These are phyloP conservation scores for Vigna trinervia DNA, from an alignment of 306 rosid genomes.

Conservation along the genomic window DNA sequence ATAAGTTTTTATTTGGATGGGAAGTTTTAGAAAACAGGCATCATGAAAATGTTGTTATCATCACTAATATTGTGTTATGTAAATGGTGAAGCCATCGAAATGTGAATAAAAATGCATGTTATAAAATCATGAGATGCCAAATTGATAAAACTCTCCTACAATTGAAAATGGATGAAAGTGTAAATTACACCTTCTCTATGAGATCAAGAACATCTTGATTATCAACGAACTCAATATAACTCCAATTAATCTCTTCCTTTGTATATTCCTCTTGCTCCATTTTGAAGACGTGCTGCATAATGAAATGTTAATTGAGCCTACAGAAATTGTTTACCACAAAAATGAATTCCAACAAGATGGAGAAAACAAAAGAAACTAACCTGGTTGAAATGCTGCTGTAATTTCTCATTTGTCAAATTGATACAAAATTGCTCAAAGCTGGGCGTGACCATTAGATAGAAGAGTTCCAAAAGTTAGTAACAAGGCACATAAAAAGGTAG, in stretches of 20 bases:
- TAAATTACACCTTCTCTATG: slow-evolving; percentile 77
- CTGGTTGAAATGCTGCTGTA: slow-evolving; percentile 99
- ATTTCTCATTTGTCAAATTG: slow-evolving; percentile 96
- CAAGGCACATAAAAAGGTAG: slow-evolving; percentile 1
- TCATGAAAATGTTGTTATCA: background rate
- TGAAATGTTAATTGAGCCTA: slow-evolving; percentile 22
- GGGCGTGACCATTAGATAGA: slow-evolving; percentile 44
- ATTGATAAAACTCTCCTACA: slow-evolving; percentile 28
- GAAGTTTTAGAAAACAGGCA: background rate
- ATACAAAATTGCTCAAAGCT: slow-evolving; percentile 99
- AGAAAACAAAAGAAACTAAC: slow-evolving; percentile 50
- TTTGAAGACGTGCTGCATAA: slow-evolving; percentile 92
- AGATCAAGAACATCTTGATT: slow-evolving; percentile 97
- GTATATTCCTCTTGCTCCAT: slow-evolving; percentile 99
- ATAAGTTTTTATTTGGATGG: slow-evolving; percentile 14
- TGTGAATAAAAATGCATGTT: slow-evolving; percentile 1
- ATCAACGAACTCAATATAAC: slow-evolving; percentile 93
- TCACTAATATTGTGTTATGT: background rate
- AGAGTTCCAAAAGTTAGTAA: slow-evolving; percentile 28
- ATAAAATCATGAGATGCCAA: slow-evolving; percentile 33
- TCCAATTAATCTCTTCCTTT: slow-evolving; percentile 94
- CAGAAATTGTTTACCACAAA: slow-evolving; percentile 32
- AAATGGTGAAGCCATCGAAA: slow-evolving; percentile 1
- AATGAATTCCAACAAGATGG: slow-evolving; percentile 34
- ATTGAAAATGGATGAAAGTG: slow-evolving; percentile 34